phyloP scores from a whole-genome alignment of 2,329 filamentous ascomycete genomes.

The Hymenoscyphus occultus region DNA sequence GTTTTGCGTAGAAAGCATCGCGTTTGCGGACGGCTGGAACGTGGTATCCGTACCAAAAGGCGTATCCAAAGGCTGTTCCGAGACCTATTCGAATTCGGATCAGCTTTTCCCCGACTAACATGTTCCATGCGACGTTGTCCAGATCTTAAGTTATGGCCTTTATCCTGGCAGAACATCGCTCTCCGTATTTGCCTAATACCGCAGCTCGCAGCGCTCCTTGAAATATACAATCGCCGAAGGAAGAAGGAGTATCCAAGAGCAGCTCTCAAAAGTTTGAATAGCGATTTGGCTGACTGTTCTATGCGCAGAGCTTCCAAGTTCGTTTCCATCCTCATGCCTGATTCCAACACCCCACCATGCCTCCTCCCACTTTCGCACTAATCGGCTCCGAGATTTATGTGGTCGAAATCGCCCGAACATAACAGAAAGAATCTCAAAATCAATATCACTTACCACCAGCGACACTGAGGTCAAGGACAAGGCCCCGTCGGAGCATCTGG shows the following conservation, averaged over 20 bases:
- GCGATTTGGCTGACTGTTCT: background rate
- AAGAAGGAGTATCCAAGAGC: background rate
- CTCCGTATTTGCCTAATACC: background rate
- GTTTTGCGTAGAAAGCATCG: slow-evolving; percentile 42
- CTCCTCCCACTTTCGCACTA: background rate
- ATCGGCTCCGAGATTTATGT: background rate
- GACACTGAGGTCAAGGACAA: slow-evolving; percentile 57
- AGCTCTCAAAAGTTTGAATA: background rate
- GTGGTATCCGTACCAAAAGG: slow-evolving; percentile 51
- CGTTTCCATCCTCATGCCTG: background rate
- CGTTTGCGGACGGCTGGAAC: slow-evolving; percentile 40
- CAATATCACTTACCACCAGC: slow-evolving; percentile 47
- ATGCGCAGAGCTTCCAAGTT: background rate
- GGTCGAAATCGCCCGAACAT: background rate
- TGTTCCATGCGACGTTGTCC: background rate
- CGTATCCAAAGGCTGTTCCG: slow-evolving; percentile 51
- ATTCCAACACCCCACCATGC: background rate
- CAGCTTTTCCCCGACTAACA: background rate
- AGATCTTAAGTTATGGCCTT: background rate
- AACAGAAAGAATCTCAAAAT: slow-evolving; percentile 3
- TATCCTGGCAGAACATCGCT: background rate
- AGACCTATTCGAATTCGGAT: slow-evolving; percentile 44
- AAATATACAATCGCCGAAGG: background rate
- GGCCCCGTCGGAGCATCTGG: slow-evolving; percentile 56
- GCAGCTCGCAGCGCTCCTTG: background rate